Evolutionary conservation across 2,329 filamentous ascomycete species (phyloP).

Genomic region (Monosporascus sp.): DNA sequence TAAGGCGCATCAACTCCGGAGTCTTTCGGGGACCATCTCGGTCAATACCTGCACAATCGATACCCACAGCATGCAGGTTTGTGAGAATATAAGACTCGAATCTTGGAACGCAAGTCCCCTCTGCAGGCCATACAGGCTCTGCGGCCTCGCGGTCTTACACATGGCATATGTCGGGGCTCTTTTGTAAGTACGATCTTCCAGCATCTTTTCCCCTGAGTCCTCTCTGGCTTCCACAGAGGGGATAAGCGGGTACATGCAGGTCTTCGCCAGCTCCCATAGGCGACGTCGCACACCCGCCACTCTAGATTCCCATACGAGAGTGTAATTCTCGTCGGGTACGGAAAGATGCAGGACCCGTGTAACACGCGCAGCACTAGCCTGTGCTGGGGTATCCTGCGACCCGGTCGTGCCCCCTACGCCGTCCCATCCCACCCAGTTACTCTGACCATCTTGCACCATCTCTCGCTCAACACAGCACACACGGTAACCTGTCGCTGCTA

Average conservation of each 20-base stretch:
- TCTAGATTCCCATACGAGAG: conserved; percentile 20
- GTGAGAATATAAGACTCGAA: conserved; percentile 13
- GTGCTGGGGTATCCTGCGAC: conserved; percentile 8
- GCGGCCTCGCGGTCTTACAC: conserved; percentile 15
- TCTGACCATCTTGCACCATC: conserved; percentile 9
- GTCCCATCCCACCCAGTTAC: conserved; percentile 4
- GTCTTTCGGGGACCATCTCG: conserved; percentile 17
- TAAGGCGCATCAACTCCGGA: background rate
- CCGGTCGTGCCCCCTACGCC: conserved; percentile 9
- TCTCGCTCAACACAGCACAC: conserved; percentile 2
- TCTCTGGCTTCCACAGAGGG: conserved; percentile 9
- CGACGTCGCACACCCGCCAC: conserved; percentile 12
- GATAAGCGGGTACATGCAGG: conserved; percentile 20
- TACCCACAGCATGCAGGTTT: conserved; percentile 15
- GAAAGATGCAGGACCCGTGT: conserved; percentile 24
- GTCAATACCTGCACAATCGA: conserved; percentile 13
- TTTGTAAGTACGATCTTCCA: conserved; percentile 7
- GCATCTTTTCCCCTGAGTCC: conserved; percentile 6
- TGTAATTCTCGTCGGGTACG: conserved; percentile 26
- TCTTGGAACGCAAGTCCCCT: conserved; percentile 13
- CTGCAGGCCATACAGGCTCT: conserved; percentile 9
- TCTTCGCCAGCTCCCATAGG: conserved; percentile 15
- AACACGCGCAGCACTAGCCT: conserved; percentile 15
- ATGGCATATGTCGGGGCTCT: conserved; percentile 16
- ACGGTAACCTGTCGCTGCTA: conserved; percentile 16